Percentiles rank a stretch among this genome's conserved stretches.
Conservation (phyloP, 805 yeast species). For the Candida dajiaensis region DNA sequence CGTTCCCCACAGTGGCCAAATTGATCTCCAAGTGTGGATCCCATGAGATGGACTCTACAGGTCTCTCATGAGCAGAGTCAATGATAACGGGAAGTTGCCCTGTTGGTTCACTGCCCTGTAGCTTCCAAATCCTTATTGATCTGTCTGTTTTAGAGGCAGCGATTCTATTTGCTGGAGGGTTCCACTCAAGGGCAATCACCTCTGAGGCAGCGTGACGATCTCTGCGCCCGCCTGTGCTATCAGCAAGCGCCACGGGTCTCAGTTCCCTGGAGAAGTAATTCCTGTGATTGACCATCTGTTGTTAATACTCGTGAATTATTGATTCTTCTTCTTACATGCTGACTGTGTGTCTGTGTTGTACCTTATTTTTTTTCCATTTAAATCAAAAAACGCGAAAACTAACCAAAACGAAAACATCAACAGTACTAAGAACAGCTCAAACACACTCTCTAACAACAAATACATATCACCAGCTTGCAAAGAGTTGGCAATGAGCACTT, state of each 20-base stretch:
- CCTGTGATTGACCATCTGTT: neutral
- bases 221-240: neutral
- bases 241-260: constrained; percentile 1
- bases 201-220: constrained; percentile 6
- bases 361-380: too few species aligned
- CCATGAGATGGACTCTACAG: constrained; percentile 42
- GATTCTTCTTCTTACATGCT: too few species aligned
- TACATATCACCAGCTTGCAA: neutral
- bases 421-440: too few species aligned
- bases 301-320: too few species aligned
- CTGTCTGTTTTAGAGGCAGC: constrained; percentile 25
- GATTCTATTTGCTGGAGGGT: constrained; percentile 24
- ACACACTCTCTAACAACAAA: too few species aligned
- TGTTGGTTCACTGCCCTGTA: constrained; percentile 25
- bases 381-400: too few species aligned
- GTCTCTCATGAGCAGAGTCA: constrained; percentile 33
- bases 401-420: too few species aligned
- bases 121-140: constrained; percentile 27
- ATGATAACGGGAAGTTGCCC: constrained; percentile 26
- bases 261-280: constrained; percentile 1
- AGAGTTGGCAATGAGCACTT: neutral
- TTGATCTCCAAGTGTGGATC: constrained; percentile 39
- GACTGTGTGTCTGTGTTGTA: too few species aligned
- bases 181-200: constrained; percentile 22
- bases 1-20: constrained; percentile 46